Percentiles rank a stretch among this genome's conserved stretches.
phyloP scores from a whole-genome alignment of 176 grass and related monocot genomes.

The Oryza punctata region DNA sequence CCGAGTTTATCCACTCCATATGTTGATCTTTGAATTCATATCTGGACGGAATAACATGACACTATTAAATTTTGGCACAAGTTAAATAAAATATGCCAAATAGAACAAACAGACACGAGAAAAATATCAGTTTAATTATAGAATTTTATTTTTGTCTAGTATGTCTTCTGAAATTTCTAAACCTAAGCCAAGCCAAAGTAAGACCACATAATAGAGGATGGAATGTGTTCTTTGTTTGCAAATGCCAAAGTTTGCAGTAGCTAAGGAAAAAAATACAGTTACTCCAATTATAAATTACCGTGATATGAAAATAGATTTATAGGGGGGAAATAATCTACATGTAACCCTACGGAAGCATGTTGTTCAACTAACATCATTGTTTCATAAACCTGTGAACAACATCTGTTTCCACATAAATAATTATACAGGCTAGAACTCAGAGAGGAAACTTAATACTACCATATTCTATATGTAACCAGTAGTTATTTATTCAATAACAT shows the following conservation, averaged over 20 bases:
- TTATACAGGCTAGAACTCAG: not conserved
- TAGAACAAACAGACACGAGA: not conserved
- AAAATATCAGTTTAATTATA: slow-evolving; percentile 11
- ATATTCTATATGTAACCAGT: slow-evolving; percentile 2
- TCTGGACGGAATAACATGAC: slow-evolving; percentile 49
- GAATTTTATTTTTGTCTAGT: too few relatives aligned
- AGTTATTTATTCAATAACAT: slow-evolving; percentile 19
- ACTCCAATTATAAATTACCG: not conserved
- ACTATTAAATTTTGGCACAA: slow-evolving; percentile 30
- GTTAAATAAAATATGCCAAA: slow-evolving; percentile 3
- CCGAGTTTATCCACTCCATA: slow-evolving; percentile 84
- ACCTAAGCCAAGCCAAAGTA: slow-evolving; percentile 8
- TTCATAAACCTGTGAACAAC: not conserved
- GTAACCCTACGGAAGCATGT: not conserved
- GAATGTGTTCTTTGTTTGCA: not conserved
- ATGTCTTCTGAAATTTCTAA: not conserved
- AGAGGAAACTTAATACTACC: not conserved
- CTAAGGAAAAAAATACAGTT: slow-evolving; percentile 6
- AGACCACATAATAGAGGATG: not conserved
- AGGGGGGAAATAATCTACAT: not conserved
- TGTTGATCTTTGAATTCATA: slow-evolving; percentile 87
- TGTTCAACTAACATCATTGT: not conserved
- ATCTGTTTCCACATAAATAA: not conserved
- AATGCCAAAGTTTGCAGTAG: slow-evolving; percentile 1
- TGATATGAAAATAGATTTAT: not conserved